Evolutionary conservation across 331 rosid genomes (phyloP), one percentile per base, ranked within the genome.

Genomic region (Malus hybrid): DNA sequence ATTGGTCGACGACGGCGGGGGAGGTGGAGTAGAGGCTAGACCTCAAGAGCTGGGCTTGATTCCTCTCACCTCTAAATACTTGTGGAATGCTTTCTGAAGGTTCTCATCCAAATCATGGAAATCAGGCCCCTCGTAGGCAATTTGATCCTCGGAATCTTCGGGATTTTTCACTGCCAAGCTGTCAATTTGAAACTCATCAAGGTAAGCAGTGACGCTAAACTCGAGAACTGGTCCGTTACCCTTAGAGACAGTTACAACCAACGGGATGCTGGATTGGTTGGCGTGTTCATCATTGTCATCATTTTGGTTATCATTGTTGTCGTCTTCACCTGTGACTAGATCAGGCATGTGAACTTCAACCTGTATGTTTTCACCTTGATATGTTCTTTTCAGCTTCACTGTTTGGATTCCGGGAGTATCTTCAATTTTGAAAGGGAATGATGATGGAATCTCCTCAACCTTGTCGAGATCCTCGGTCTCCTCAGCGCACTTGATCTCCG

Each of bases 331-430:
- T 0, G 96, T 83, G 33, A 94, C 89, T 63, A 94, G 79, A 87
- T 87, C 89, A 73, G 96, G 93, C 98, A 90, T 93, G 77, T 89
- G 91, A 86, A 93, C 96, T 78, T 88, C 93, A 53, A 93, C 97
- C 44, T 71, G 82, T 33, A 94, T 90, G 24, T 81, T 86, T 83
- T 94, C 98, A 60, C 78, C 95, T 75, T 89, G 87, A 74, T 91
- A 88, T n/a, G 77, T 84, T 77, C 97, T 86, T 48, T 83, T 86
- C 72, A 94, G 91, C n/a, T 68, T 90, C 80, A 91, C 66, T 20
- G 80, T 78, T 64, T 90, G 97, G 32, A 78, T 65, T 24, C 95
- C 96, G 4, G 85, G 89, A 70, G 64, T 81, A 71, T 94, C 98
- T 39, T 79, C 69, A 22, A 94, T 86, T 69, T 91, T 85, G 69